A percentile compares a stretch with the other conserved stretches of the same genome.
phyloP scores from a whole-genome alignment of 78 protist genomes.

The Reticulomyxa filosa region DNA sequence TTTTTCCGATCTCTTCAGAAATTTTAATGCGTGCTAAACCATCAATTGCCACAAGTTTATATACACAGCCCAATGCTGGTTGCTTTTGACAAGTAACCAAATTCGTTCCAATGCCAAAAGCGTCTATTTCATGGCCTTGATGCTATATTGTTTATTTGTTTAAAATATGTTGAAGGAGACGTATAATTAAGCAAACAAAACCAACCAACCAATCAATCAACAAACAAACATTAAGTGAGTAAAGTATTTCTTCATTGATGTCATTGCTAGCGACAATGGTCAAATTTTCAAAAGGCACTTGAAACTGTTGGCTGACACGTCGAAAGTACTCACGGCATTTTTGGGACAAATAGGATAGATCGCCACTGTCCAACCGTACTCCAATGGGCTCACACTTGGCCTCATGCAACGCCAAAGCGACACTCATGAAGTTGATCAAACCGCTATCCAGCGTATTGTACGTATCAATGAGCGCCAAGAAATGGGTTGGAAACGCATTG shows the following conservation, averaged over 20 bases:
- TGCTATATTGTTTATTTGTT: too few species aligned
- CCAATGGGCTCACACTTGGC: conserved; percentile 43
- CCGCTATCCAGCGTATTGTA: conserved; percentile 43
- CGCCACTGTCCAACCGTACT: conserved; percentile 74
- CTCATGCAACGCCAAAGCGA: conserved; percentile 45
- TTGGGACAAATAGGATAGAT: conserved; percentile 46
- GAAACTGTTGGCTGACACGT: not conserved
- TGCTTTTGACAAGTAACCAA: conserved; percentile 18
- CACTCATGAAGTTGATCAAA: conserved; percentile 44
- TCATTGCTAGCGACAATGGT: conserved; percentile 63
- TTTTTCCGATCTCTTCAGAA: conserved; percentile 28
- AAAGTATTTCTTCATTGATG: conserved; percentile 37
- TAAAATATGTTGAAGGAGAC: too few species aligned
- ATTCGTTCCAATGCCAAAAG: conserved; percentile 53
- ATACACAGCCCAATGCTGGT: conserved; percentile 83
- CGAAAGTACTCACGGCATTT: conserved; percentile 21
- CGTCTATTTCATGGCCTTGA: conserved; percentile 47
- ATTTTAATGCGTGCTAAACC: conserved; percentile 59
- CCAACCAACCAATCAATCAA: too few species aligned
- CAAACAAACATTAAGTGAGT: not conserved
- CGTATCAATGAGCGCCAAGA: conserved; percentile 70
- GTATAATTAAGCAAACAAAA: too few species aligned
- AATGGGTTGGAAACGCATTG: conserved; percentile 53
- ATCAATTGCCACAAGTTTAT: conserved; percentile 56
- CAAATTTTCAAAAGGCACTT: conserved; percentile 1